Evolutionary conservation across 805 yeast species (phyloP), one percentile per base, ranked within the genome.

Genomic region (Ogataea wickerhamii): DNA sequence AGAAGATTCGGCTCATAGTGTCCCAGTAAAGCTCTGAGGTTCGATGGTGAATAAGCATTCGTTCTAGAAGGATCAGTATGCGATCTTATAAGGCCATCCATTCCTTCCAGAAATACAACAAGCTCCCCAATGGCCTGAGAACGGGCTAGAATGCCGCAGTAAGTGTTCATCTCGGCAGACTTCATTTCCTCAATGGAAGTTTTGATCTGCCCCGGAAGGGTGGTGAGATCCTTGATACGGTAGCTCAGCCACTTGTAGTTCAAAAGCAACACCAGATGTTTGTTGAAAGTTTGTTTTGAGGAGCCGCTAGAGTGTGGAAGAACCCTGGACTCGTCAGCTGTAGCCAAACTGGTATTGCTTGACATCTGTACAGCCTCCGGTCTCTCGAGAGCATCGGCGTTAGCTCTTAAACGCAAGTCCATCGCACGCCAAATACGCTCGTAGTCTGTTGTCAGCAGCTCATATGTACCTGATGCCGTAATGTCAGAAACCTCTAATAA

Each of bases 71-170:
- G 79, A 42, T 71, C 70, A 14, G 70, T 61, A 30, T 63, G 60
- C 10, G 68, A 56, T 18, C 61, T 68, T 3, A 67, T 56, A 10
- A 79, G 56, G 2, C 73, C 69, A 41, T 80, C 82, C 28, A 80
- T 75, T 24, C 80, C 85, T 28, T 71, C 70, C 2, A 87, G 74
- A 55, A 85, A 82, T 19, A 75, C 78, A 12, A 76, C 64, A 34
- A 88, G 51, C 51, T 82, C 82, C 0, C 93, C 91, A 51, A 87
- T 68, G 18, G 46, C 78, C 68, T 32, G 79, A 68, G 38, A 65
- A 60, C 28, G 43, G 1, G 78, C 55, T 12, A 80, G 58, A n/a
- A 49, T 51, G n/a, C 55, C 56, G 10, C 78, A 69, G 56, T 78
- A 82, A 1, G 44, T 40, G n/a, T 50, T 49, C 37, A 64, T 40